phyloP scores from a whole-genome alignment of 1,139 yeast species.

The Yamadazyma atlantica region DNA sequence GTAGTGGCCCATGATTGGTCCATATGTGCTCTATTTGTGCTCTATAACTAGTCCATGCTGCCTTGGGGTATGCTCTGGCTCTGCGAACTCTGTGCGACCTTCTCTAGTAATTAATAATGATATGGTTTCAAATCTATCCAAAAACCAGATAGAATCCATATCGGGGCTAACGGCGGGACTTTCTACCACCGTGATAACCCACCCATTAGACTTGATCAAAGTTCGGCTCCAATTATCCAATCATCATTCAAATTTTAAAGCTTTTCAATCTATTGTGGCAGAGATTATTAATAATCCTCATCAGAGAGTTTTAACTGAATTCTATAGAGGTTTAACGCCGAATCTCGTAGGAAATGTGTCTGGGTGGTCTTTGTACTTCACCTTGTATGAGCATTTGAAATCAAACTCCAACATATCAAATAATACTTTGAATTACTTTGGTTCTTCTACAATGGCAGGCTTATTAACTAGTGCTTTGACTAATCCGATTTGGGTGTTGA shows the following conservation, averaged over 20 bases:
- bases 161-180: conserved; percentile 87
- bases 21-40: no score
- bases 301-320: conserved; percentile 14
- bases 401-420: conserved; percentile 18
- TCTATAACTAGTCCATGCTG: no score
- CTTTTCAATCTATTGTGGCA: conserved; percentile 6
- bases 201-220: conserved; percentile 86
- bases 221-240: conserved; percentile 63
- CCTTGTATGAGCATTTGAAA: conserved; percentile 64
- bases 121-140: neutral
- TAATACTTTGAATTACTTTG: conserved; percentile 32
- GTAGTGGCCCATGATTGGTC: neutral
- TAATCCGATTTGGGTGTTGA: conserved; percentile 90
- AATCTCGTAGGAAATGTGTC: conserved; percentile 79
- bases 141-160: conserved; percentile 44
- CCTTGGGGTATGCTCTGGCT: no score
- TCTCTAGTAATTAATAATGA: neutral
- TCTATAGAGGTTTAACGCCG: conserved; percentile 79
- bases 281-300: conserved; percentile 6
- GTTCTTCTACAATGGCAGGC: conserved; percentile 60
- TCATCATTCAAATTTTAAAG: neutral
- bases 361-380: conserved; percentile 89
- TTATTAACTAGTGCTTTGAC: conserved; percentile 71
- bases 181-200: conserved; percentile 74
- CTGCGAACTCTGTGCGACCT: neutral